phyloP scores from a whole-genome alignment of 2,329 filamentous ascomycete species.

The Cyphellophora europaea region DNA sequence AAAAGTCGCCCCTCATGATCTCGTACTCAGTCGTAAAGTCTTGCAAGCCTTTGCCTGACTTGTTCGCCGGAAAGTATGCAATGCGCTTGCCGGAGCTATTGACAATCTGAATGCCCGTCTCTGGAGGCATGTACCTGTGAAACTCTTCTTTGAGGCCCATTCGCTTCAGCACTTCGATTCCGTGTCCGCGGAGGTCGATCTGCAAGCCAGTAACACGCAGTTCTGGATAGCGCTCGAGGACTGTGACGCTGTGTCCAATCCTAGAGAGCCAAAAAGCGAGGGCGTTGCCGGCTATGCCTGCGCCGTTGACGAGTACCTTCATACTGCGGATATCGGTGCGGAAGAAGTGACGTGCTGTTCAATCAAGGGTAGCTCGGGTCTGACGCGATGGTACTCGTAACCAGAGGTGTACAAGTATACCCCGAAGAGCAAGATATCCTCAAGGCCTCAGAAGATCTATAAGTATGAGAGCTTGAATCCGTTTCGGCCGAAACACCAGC shows the following conservation, averaged over 20 bases:
- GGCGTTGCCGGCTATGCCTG: slow-evolving; percentile 31
- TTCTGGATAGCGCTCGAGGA: slow-evolving; percentile 31
- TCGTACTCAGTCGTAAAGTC: slow-evolving; percentile 48
- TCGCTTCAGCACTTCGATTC: slow-evolving; percentile 40
- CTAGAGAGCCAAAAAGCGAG: slow-evolving; percentile 43
- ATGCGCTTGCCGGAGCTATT: slow-evolving; percentile 27
- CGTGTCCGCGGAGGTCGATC: slow-evolving; percentile 45
- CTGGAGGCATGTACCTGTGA: slow-evolving; percentile 18
- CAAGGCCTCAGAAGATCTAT: too few relatives aligned
- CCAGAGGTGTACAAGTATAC: too few relatives aligned
- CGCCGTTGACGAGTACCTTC: slow-evolving; percentile 40
- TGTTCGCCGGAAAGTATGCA: slow-evolving; percentile 34
- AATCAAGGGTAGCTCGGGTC: too few relatives aligned
- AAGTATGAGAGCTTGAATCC: too few relatives aligned
- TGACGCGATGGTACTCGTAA: too few relatives aligned
- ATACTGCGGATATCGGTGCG: slow-evolving; percentile 21
- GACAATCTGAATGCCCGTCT: slow-evolving; percentile 41
- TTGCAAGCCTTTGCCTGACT: slow-evolving; percentile 25
- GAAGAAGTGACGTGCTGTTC: too few relatives aligned
- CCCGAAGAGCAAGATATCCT: too few relatives aligned
- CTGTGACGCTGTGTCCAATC: slow-evolving; percentile 28
- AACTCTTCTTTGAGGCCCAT: slow-evolving; percentile 44
- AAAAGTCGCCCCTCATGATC: slow-evolving; percentile 51
- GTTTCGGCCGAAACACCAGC: too few relatives aligned
- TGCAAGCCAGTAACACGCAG: slow-evolving; percentile 42